phyloP scores from a whole-genome alignment of 805 yeast genomes.

The Sugiyamaella smithiae region DNA sequence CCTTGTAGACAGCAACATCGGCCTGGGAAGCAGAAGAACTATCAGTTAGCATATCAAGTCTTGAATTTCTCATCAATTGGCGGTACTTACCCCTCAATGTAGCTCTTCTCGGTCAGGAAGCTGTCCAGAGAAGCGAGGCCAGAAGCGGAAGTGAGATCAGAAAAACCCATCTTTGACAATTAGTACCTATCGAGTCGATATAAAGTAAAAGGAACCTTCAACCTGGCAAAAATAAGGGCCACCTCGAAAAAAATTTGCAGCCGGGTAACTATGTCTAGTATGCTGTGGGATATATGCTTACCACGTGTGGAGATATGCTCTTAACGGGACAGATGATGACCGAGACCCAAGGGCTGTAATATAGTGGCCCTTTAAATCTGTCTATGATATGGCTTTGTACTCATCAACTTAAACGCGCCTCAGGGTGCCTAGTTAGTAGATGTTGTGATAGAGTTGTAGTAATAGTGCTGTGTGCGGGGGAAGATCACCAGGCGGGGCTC shows the following conservation, averaged over 20 bases:
- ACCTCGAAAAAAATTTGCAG: neutral
- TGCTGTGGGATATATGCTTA: too few species aligned
- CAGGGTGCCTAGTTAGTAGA: too few species aligned
- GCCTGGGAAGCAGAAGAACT: constrained; percentile 72
- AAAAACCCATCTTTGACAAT: constrained; percentile 38
- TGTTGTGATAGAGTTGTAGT: too few species aligned
- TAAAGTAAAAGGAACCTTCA: neutral
- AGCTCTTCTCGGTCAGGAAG: constrained; percentile 87
- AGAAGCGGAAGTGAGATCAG: constrained; percentile 43
- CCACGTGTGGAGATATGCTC: too few species aligned
- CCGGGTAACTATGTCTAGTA: neutral
- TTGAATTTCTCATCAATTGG: neutral
- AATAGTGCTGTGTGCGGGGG: too few species aligned
- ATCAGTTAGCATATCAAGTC: neutral
- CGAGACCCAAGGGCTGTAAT: too few species aligned
- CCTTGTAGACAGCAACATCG: constrained; percentile 90
- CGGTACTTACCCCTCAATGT: constrained; percentile 87
- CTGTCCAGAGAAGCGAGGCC: constrained; percentile 72
- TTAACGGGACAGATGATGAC: too few species aligned
- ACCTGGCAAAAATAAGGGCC: neutral
- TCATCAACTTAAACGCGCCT: too few species aligned
- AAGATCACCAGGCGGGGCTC: too few species aligned
- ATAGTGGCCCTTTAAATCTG: too few species aligned
- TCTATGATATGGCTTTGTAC: too few species aligned
- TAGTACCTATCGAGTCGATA: neutral